Conservation (phyloP, 345 rosid species). For the Dipteronia sinensis region DNA sequence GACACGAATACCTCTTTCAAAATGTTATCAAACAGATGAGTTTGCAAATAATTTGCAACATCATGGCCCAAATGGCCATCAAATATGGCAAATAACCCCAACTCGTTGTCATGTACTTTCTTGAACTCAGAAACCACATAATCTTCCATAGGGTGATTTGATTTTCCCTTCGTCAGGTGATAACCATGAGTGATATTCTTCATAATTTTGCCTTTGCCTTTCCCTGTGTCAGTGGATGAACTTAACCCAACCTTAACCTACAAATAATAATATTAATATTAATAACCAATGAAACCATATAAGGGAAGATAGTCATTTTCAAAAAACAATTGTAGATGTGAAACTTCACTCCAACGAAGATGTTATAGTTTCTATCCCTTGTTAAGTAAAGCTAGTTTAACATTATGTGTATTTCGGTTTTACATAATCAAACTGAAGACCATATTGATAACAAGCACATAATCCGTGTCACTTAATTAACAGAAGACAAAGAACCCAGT, state of each 20-base stretch:
- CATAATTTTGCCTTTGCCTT: conserved; percentile 74
- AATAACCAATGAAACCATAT: conserved; percentile 12
- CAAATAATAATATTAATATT: background rate
- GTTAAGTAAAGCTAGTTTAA: background rate
- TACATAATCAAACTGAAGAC: background rate
- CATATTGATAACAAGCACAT: background rate
- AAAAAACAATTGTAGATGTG: background rate
- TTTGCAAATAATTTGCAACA: conserved; percentile 75
- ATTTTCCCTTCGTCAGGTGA: conserved; percentile 75
- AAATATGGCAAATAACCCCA: conserved; percentile 84
- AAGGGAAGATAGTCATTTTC: background rate
- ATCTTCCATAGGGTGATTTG: conserved; percentile 85
- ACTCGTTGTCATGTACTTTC: conserved; percentile 48
- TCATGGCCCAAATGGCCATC: conserved; percentile 92
- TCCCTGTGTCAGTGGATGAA: conserved; percentile 59
- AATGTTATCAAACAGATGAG: conserved; percentile 69
- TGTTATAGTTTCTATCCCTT: background rate
- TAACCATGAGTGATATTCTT: conserved; percentile 68
- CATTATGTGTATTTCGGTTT: background rate
- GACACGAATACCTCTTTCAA: conserved; percentile 57
- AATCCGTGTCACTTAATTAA: background rate
- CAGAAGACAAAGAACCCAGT: background rate
- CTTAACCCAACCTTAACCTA: conserved; percentile 61
- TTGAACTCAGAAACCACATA: conserved; percentile 64
- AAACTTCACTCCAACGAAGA: background rate